Base-by-base conservation (phyloP, 495 filamentous ascomycete genomes). In the Penicillium dipodomyicola region DNA sequence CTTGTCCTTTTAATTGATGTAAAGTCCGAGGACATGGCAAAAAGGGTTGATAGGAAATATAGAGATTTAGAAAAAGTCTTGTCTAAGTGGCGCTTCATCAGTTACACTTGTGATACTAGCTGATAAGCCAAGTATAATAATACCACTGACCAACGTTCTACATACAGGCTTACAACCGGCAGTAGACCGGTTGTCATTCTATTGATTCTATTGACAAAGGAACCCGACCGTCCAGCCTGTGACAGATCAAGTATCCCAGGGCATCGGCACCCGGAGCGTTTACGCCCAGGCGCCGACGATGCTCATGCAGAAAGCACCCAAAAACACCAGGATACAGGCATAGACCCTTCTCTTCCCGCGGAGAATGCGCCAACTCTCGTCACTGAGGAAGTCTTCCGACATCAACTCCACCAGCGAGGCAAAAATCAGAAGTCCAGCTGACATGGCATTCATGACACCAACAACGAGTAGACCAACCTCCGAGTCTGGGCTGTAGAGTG, bases 211-310 rank as follows among this genome's bases (percentile, higher is more conserved):
- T 8, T 9, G n/a, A 17, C 15, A n/a, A 3, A 39, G 7, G n/a
- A 39, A 39, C n/a, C 2, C 35, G n/a, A 17, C 35, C 3, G 15
- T 46, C 43, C 15, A 46, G 8, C 15, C 15, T n/a, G 23, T 8
- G 22, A 8, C 23, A 14, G 14, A 46, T 5, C 15, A 15, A 17
- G 14, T 20, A n/a, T 37, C 4, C 35, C 5, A 30, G 6, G 33
- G 10, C 39, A 30, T 2, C 9, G 23, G 14, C 1, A 32, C 29
- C 23, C 3, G 10, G 9, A n/a, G 14, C 11, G 14, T 14, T 65
- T 61, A 93, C 22, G 90, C 90, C 82, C 89, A 93, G 20, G 89
- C 91, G 2, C 91, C 91, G 0, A 96, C 90, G 22, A 89, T 67
- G 42, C 89, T 85, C 91, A 96, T 96, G 53, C 91, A 77, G 33